These are phyloP conservation scores for Fusarium secorum DNA, from an alignment of 2,329 filamentous ascomycete genomes.

Conservation along the genomic window DNA sequence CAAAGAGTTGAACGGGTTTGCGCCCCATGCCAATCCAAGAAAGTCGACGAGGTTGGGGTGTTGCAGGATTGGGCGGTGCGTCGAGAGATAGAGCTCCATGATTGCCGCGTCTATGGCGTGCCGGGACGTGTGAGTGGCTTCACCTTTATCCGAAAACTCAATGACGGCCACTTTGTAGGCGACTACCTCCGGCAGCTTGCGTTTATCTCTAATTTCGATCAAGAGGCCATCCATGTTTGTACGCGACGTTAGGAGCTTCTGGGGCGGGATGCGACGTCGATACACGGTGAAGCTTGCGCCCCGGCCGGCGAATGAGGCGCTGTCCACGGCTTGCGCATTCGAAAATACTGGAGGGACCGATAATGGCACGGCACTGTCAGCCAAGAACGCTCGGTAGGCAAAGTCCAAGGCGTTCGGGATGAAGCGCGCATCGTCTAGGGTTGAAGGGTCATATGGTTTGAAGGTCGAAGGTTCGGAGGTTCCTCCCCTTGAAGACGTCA, in stretches of 20 bases:
- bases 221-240: not conserved
- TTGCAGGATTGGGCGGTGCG: not conserved
- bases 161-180: not conserved
- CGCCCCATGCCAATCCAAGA: not conserved
- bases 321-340: not conserved
- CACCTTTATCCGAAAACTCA: not conserved
- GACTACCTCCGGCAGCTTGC: not conserved
- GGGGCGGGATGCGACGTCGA: not conserved
- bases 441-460: not conserved
- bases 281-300: not conserved
- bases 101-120: not conserved
- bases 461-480: not conserved
- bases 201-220: not conserved
- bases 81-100: not conserved
- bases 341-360: not conserved
- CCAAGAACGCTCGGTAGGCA: not conserved
- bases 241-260: not conserved
- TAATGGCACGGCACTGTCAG: not conserved
- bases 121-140: not conserved
- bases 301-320: not conserved
- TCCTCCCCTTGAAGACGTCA: not conserved
- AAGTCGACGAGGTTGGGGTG: not conserved
- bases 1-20: not conserved
- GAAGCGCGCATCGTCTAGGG: not conserved
- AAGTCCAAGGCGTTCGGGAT: not conserved